Percentiles rank a stretch among this genome's conserved stretches.
Conservation (phyloP, 208 protist genomes). For the Zelonia costaricensis region DNA sequence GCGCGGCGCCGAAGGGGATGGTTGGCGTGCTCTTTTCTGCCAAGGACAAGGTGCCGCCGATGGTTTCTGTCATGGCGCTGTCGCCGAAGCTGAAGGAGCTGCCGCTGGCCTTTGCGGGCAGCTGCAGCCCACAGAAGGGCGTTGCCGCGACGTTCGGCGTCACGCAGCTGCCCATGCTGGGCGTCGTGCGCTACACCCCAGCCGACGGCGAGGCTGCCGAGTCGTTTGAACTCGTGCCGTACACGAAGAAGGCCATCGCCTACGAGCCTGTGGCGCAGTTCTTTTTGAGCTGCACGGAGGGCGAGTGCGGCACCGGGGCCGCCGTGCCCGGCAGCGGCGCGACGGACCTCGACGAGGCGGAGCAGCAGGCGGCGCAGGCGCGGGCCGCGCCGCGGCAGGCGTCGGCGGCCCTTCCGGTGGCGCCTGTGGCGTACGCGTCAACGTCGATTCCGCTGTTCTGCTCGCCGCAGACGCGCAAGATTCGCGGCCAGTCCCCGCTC, state of each 20-base stretch:
- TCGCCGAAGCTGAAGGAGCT: conserved; percentile 73
- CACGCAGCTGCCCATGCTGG: conserved; percentile 52
- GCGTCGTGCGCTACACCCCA: conserved; percentile 36
- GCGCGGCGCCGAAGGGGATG: conserved; percentile 35
- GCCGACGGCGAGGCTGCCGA: conserved; percentile 2
- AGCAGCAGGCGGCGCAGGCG: not conserved
- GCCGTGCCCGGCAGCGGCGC: not conserved
- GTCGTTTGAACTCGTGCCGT: conserved; percentile 42
- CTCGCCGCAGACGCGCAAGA: conserved; percentile 32
- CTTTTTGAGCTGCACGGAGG: conserved; percentile 39
- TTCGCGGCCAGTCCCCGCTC: conserved; percentile 22
- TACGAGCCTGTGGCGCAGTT: conserved; percentile 80
- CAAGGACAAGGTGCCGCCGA: conserved; percentile 75
- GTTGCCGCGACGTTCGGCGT: conserved; percentile 48
- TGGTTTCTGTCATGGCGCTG: conserved; percentile 75
- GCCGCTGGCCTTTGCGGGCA: conserved; percentile 72
- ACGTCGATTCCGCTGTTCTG: conserved; percentile 47
- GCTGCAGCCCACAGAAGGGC: conserved; percentile 12
- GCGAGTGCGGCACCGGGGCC: not conserved
- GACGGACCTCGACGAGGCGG: conserved; percentile 13
- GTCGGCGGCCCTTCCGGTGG: conserved; percentile 26
- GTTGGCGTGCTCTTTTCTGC: conserved; percentile 77
- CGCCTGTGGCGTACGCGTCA: conserved; percentile 23
- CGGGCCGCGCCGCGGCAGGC: conserved; percentile 9
- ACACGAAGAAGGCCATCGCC: conserved; percentile 41